A percentile compares a stretch with the other conserved stretches of the same genome.
Evolutionary conservation across 1,284 basidiomycete genomes (phyloP).

Genomic region (Irpex sp.): DNA sequence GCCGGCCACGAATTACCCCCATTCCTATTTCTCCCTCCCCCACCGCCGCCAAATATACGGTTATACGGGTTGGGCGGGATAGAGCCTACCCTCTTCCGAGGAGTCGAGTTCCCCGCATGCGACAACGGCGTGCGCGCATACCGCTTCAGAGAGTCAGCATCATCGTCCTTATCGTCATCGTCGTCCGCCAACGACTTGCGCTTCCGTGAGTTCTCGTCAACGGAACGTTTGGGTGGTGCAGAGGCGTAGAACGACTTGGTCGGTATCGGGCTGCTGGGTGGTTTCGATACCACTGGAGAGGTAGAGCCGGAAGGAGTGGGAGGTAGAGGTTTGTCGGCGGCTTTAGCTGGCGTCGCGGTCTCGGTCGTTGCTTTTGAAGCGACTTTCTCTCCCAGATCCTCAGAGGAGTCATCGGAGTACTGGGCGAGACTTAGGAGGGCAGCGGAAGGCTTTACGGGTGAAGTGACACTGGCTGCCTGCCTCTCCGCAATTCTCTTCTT

Average conservation of each 20-base stretch:
- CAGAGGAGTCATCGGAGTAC: slow-evolving; percentile 52
- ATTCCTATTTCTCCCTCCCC: not conserved
- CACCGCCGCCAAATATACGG: not conserved
- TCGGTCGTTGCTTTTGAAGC: slow-evolving; percentile 16
- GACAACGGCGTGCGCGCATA: slow-evolving; percentile 9
- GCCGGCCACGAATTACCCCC: not conserved
- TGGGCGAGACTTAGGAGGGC: slow-evolving; percentile 47
- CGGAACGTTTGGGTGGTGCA: not conserved
- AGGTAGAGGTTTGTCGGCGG: slow-evolving; percentile 1
- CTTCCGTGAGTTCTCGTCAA: slow-evolving; percentile 2
- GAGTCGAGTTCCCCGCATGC: not conserved
- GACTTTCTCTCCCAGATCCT: slow-evolving; percentile 37
- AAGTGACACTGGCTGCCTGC: slow-evolving; percentile 7
- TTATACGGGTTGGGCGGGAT: not conserved
- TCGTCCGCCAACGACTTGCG: not conserved
- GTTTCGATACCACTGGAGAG: not conserved
- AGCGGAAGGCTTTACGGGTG: slow-evolving; percentile 26
- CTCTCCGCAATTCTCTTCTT: slow-evolving; percentile 57
- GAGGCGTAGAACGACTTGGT: slow-evolving; percentile 6
- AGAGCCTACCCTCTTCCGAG: not conserved
- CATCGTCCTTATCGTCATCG: not conserved
- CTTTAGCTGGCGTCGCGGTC: slow-evolving; percentile 17
- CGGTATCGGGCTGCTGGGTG: not conserved
- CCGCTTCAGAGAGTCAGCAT: not conserved
- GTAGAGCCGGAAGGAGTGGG: not conserved